A percentile compares a stretch with the other conserved stretches of the same genome.
phyloP scores from a whole-genome alignment of 2,329 filamentous ascomycete genomes.

The Aspergillus puulaauensis region DNA sequence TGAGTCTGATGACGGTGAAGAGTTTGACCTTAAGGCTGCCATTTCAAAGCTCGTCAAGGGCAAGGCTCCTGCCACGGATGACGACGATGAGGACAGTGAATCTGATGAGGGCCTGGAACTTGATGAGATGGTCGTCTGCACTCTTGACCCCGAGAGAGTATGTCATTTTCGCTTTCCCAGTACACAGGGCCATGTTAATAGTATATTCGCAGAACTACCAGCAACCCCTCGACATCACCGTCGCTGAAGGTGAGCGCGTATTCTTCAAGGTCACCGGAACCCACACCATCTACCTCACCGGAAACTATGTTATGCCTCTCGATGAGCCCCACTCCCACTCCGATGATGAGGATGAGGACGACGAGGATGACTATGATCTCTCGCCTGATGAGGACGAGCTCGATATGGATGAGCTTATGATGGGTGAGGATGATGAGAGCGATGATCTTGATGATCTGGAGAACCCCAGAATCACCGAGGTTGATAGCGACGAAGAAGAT shows the following conservation, averaged over 20 bases:
- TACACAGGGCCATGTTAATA: constrained; percentile 8
- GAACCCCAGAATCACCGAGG: constrained; percentile 78
- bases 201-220: constrained; percentile 73
- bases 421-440: constrained; percentile 60
- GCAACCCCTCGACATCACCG: constrained; percentile 89
- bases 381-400: constrained; percentile 78
- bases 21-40: constrained; percentile 48
- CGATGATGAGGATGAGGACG: constrained; percentile 57
- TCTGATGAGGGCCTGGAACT: constrained; percentile 61
- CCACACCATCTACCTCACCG: constrained; percentile 87
- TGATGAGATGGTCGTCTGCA: constrained; percentile 93
- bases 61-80: constrained; percentile 72
- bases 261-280: constrained; percentile 91
- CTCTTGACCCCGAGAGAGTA: constrained; percentile 89
- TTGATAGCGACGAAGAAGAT: constrained; percentile 75
- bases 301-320: constrained; percentile 84
- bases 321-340: constrained; percentile 47
- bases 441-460: constrained; percentile 77
- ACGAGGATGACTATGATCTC: constrained; percentile 76
- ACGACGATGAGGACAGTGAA: constrained; percentile 59
- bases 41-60: constrained; percentile 59
- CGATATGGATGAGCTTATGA: constrained; percentile 53
- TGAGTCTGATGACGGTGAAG: constrained; percentile 59
- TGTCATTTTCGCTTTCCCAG: constrained; percentile 27
- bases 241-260: constrained; percentile 83